Base-by-base conservation (phyloP, 2,329 filamentous ascomycete genomes). In the Aciculosporium take region DNA sequence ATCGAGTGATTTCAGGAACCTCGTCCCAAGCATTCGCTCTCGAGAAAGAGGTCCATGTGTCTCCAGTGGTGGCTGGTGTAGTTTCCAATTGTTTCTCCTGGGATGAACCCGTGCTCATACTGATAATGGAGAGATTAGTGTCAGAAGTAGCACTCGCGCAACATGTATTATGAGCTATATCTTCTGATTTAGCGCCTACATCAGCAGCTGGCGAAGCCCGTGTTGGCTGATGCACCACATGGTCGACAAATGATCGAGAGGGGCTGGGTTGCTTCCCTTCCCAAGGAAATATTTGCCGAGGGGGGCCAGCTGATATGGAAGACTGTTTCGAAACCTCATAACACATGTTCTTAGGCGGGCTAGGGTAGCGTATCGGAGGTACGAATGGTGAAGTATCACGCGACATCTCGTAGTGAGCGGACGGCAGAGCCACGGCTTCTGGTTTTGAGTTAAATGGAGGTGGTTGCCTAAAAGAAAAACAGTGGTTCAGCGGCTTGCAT, bases 1-100 rank as follows among this genome's bases (percentile, higher is more conserved):
- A 98, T 48, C 76, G 74, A 53, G 85, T 79, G 52, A 98, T 98
- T 49, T 85, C 82, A 10, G 84, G 84, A 40, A 93, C 74, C 40
- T 85, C 84, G 53, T 98, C 91, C 91, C 91, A 98, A 13, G 86
- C 88, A 59, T 96, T 98, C 39, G 69, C 75, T 36, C 78, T 73
- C n/a, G 76, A 68, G 57, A 82, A 94, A 36, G 71, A 71, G 47
- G 76, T 72, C 84, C 84, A 94, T 17, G 78, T 72, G 52, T 80
- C 70, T 37, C 30, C 29, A 27, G 29, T n/a, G 9, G n/a, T 32
- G 13, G 20, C 3, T 13, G 27, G 17, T 32, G 8, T n/a, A 28
- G 17, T 10, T 25, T 20, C 25, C 17, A n/a, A 10, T 3, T 18
- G 10, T n/a, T 20, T 9, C 23, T 23, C 31, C 37, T 30, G 27